Base-by-base conservation (phyloP, 169 alveolate species). In the Babesia bigemina region DNA sequence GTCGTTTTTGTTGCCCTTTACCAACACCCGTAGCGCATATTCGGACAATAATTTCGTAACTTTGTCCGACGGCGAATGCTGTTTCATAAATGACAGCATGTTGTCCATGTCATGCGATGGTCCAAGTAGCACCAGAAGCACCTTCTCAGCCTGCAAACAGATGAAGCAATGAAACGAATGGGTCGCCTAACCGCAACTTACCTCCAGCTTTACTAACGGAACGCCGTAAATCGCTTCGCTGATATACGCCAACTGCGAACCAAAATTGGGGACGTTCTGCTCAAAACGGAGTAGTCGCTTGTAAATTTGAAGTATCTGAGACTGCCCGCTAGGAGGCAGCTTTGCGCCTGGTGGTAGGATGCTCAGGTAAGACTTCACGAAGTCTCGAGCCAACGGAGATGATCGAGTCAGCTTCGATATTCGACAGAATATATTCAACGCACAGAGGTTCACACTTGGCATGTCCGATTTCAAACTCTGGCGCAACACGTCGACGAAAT, bases 231-330 rank as follows among this genome's bases (percentile, higher is more conserved):
- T 67, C 29, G 76, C 76, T 26, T 67, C 76, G 55, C 59, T 52
- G 19, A 67, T 10, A 53, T 67, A 67, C 65, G 53, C 4, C 2
- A 67, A 56, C 53, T 67, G 76, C 12, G 76, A 67, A 6, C 66
- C 76, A 49, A 67, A 67, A 66, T 67, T 67, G 4, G 76, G 36
- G 4, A 67, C 26, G 28, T 52, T 19, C 24, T 67, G 48, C 13
- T 67, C 76, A 22, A 67, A 67, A n/a, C 81, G 48, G 13, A 71
- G 72, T 0, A 71, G 59, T 11, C 81, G 70, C 48, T 71, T 71
- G 71, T 71, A 71, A 11, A 71, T 71, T 61, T 71, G 45, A 17
- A 71, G 63, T 24, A 71, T 42, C 22, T 61, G 72, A 6, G 81
- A 60, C 44, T 71, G 81, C 28, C 70, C 63, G 6, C 61, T 47